Evolutionary conservation across 495 filamentous ascomycete species (phyloP), one percentile per base, ranked within the genome.

Genomic region (Daldinia caldariorum): DNA sequence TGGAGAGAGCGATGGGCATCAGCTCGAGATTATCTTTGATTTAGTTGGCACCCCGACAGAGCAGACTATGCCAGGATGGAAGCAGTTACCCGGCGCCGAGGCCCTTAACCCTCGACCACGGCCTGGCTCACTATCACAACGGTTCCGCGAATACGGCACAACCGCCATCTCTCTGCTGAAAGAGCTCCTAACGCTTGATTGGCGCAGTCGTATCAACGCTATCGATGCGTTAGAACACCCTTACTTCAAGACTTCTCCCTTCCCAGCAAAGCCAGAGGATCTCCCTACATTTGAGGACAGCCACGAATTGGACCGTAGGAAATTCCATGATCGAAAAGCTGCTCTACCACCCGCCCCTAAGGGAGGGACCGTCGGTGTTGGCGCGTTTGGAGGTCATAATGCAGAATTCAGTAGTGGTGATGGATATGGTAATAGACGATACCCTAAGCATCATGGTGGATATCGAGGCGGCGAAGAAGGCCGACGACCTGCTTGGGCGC

Each of bases 11-110:
- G 95, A 99, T 76, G 79, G 87, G 6, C 91, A 98, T 74, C 95
- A 99, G 79, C 87, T 93, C 43, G 88, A 95, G 12, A 87, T 94
- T 53, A 97, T 98, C 59, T 99, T 97, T 73, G 89, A 91, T 60
- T 87, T 99, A n/a, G 91, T 97, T 60, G 95, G 95, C 14, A 90
- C 92, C 26, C 95, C 95, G 8, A 97, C 86, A 12, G 92, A 97
- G 22, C 88, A 94, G 35, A 95, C 84, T 29, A 99, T 99, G 95
- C 95, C 95, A 26, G 93, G 94, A 5, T 98, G 92, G 89, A 89
- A 85, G 68, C 78, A 81, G 16, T 82, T 99, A 20, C 93, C 93
- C 7, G 93, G 93, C 8, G 94, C 89, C 58, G 92, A 97, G 62
- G 89, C 85, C 6, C 78, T 97, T 35, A 84, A 84, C 29, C 92